Base-by-base conservation (phyloP, 1,139 yeast genomes). In the Kurtzmaniella quercitrusa region DNA sequence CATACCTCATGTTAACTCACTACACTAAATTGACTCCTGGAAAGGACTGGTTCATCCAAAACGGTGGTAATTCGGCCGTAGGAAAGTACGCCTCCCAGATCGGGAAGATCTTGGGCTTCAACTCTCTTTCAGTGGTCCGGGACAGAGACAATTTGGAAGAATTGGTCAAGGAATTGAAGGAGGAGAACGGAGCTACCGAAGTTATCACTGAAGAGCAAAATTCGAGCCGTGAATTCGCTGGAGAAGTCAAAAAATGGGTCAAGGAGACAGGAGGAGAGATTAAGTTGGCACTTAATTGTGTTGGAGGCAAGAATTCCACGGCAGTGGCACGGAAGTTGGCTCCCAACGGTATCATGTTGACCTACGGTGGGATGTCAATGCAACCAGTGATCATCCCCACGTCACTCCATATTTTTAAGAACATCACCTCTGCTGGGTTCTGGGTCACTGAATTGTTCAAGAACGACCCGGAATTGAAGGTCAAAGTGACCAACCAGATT, bases 331-430 rank as follows among this genome's bases (percentile, higher is more conserved):
- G 96, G 52, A 90, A 90, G 59, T 74, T 93, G 50, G 81, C 78
- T 42, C 59, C 66, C 17, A 75, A 79, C 49, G 88, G 90, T 25
- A 74, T 85, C 50, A 73, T 93, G 73, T 81, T 87, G 55, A 90
- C 98, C 1, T 93, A 93, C 60, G 99, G 99, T 24, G 98, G 96
- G 41, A 93, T 93, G 98, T 88, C 98, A 5, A 82, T 83, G 72
- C 93, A 89, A 66, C 98, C 98, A 2, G 94, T 94, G 21, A 77
- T 81, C 15, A 66, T 93, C 47, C 97, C 98, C 37, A 89, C 97
- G 1, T 81, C 96, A 1, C 68, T 88, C 48, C 87, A 88, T 58
- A 91, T 94, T 51, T 93, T 93, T 73, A 93, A 90, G 63, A 86
- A 91, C 58, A 65, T 93, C 48, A 83, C 87, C 16, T 82, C 91